A percentile compares a stretch with the other conserved stretches of the same genome.
phyloP scores from a whole-genome alignment of 176 grass and related monocot species.

The Carex cristatella region DNA sequence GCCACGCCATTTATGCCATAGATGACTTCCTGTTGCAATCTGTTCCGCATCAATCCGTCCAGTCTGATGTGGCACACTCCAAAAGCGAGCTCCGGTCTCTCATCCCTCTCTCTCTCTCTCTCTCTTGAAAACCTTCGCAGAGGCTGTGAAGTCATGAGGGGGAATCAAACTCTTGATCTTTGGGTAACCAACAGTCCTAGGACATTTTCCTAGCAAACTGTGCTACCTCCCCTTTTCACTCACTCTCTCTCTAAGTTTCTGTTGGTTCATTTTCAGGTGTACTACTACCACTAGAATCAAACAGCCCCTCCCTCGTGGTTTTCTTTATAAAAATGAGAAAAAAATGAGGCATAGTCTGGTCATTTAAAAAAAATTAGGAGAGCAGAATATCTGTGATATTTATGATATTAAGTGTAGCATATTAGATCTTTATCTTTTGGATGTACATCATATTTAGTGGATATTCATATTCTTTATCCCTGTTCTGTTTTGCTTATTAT shows the following conservation, averaged over 20 bases:
- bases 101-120: background rate
- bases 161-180: too few species aligned
- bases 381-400: background rate
- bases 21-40: slow-evolving; percentile 84
- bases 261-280: background rate
- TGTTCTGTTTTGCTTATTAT: background rate
- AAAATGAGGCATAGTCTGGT: background rate
- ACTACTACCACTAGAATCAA: background rate
- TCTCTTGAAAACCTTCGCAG: background rate
- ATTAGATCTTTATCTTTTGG: slow-evolving; percentile 7
- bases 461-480: background rate
- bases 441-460: background rate
- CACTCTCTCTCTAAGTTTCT: slow-evolving; percentile 10
- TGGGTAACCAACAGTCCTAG: too few species aligned
- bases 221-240: background rate
- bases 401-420: background rate
- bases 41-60: slow-evolving; percentile 71
- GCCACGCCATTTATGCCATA: slow-evolving; percentile 86
- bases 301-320: background rate
- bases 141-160: too few species aligned
- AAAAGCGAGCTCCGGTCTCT: slow-evolving; percentile 81
- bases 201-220: too few species aligned
- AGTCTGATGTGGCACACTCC: slow-evolving; percentile 77
- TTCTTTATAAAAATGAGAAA: background rate
- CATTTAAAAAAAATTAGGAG: slow-evolving; percentile 15